Percentiles rank a stretch among this genome's conserved stretches.
These are phyloP conservation scores for Aspergillus sp. DNA, from an alignment of 2,329 filamentous ascomycete genomes.

Conservation along the genomic window DNA sequence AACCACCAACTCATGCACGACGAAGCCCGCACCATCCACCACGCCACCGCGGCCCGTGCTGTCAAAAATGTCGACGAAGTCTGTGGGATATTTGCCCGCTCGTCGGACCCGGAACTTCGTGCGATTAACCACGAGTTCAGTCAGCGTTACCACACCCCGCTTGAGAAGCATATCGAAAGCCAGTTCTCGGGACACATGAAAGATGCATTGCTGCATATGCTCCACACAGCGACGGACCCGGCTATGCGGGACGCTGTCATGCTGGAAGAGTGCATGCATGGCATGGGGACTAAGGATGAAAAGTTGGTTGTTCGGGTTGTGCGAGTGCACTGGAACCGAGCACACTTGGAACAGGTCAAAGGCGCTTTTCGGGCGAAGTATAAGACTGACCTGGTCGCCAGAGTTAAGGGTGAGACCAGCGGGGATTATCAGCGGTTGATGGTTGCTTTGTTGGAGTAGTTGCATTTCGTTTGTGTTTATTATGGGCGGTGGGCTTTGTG, in stretches of 20 bases:
- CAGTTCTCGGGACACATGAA: constrained; percentile 93
- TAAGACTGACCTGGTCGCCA: constrained; percentile 55
- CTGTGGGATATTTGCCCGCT: constrained; percentile 65
- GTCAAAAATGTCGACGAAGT: constrained; percentile 44
- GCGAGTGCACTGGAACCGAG: constrained; percentile 72
- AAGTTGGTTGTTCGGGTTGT: constrained; percentile 71
- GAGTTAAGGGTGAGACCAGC: constrained; percentile 75
- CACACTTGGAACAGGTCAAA: constrained; percentile 67
- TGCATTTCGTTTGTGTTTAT: background rate
- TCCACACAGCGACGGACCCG: constrained; percentile 69
- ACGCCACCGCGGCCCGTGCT: constrained; percentile 62
- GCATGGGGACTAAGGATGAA: constrained; percentile 76
- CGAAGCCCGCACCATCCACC: constrained; percentile 69
- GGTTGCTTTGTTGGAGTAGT: constrained; percentile 52
- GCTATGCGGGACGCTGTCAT: constrained; percentile 74
- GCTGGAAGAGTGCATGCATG: constrained; percentile 82
- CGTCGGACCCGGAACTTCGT: constrained; percentile 74
- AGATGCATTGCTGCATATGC: constrained; percentile 68
- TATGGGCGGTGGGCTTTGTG: background rate
- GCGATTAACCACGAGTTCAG: constrained; percentile 71
- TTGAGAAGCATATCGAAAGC: constrained; percentile 67
- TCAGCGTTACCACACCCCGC: constrained; percentile 58
- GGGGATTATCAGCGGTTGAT: constrained; percentile 73
- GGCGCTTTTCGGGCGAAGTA: constrained; percentile 66
- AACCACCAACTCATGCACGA: constrained; percentile 64